Evolutionary conservation across 305 asterid genomes (phyloP).

Genomic region (Fraxinus angustifolia): DNA sequence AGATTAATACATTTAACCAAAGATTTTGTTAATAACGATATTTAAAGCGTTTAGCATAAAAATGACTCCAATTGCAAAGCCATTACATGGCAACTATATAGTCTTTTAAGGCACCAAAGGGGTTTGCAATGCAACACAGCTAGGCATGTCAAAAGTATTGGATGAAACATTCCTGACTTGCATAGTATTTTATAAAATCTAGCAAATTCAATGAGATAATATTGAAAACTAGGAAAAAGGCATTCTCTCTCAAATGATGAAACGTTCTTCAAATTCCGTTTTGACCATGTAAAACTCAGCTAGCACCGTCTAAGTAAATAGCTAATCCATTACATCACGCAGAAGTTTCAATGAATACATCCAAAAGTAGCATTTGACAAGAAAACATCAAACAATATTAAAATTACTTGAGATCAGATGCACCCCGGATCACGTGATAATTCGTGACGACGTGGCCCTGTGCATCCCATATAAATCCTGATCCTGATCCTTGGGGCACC

Average conservation of each 20-base stretch:
- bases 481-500: slow-evolving; percentile 98
- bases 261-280: background rate
- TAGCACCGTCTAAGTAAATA: background rate
- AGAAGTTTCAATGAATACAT: background rate
- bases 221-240: background rate
- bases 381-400: background rate
- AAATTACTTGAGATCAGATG: slow-evolving; percentile 84
- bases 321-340: background rate
- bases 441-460: slow-evolving; percentile 86
- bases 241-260: background rate
- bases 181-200: background rate
- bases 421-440: slow-evolving; percentile 97
- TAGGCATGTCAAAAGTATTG: background rate
- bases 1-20: background rate
- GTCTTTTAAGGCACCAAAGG: background rate
- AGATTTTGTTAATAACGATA: background rate
- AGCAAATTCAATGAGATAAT: background rate
- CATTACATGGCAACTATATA: background rate
- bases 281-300: background rate
- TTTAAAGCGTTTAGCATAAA: background rate
- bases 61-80: background rate
- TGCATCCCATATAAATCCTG: slow-evolving; percentile 90
- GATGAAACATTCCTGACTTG: background rate
- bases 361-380: background rate
- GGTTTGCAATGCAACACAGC: background rate